Evolutionary conservation across 495 filamentous ascomycete species (phyloP).

Genomic region (Aspergillus mulundensis): DNA sequence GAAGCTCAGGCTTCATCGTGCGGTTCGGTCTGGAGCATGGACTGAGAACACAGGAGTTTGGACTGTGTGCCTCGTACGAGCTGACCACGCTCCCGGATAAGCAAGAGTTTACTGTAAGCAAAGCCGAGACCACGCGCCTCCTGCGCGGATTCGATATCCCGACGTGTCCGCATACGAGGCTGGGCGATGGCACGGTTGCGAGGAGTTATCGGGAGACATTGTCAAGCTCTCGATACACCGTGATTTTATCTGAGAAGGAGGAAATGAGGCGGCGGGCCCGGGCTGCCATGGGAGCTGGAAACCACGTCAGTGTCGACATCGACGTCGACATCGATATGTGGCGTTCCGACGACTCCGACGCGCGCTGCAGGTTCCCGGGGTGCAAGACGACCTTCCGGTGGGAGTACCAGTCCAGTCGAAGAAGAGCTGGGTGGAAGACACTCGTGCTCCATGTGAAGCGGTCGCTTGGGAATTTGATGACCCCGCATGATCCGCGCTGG

Average conservation of each 20-base stretch:
- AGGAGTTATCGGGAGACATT: background rate
- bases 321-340: background rate
- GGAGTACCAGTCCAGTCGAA: background rate
- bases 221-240: background rate
- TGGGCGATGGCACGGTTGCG: background rate
- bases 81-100: background rate
- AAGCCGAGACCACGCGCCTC: background rate
- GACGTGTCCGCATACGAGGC: slow-evolving; percentile 5
- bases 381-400: slow-evolving; percentile 9
- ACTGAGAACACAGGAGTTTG: background rate
- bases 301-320: no score
- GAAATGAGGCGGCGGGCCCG: background rate
- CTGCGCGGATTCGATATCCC: slow-evolving; percentile 3
- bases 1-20: background rate
- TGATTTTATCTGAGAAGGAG: background rate
- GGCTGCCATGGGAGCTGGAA: background rate
- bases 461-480: background rate
- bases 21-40: background rate
- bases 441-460: background rate
- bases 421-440: slow-evolving; percentile 2
- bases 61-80: background rate
- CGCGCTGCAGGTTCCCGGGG: slow-evolving; percentile 3
- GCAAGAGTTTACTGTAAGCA: background rate
- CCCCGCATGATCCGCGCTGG: background rate
- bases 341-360: background rate